These are phyloP conservation scores for Colletotrichum karsti DNA, from an alignment of 2,329 filamentous ascomycete genomes.

Conservation along the genomic window DNA sequence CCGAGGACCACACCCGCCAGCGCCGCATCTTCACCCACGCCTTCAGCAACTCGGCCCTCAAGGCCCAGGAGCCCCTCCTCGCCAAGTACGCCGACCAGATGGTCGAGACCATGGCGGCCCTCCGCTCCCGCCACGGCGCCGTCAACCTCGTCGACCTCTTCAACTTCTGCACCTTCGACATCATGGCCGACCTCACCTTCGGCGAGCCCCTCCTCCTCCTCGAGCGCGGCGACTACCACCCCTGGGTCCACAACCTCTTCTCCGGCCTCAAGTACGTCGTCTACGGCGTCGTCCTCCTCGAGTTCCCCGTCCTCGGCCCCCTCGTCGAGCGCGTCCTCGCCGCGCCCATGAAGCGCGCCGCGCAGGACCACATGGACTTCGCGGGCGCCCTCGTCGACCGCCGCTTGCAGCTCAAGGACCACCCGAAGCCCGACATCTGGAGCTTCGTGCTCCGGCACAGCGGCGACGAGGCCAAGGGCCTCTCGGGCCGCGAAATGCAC, in stretches of 20 bases:
- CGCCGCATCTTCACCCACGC: constrained; percentile 31
- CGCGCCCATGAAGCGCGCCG: constrained; percentile 13
- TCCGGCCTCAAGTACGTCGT: constrained; percentile 11
- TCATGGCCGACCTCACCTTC: constrained; percentile 40
- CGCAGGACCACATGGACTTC: constrained; percentile 15
- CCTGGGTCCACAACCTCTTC: constrained; percentile 37
- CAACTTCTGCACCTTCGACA: constrained; percentile 39
- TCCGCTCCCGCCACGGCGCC: background rate
- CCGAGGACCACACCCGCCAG: constrained; percentile 20
- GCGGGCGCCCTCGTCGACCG: constrained; percentile 17
- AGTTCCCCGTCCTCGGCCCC: constrained; percentile 18
- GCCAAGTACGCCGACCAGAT: constrained; percentile 48
- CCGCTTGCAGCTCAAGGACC: background rate
- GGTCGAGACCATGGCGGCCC: constrained; percentile 40
- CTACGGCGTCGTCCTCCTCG: constrained; percentile 17
- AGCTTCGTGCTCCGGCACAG: constrained; percentile 8
- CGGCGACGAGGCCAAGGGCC: background rate
- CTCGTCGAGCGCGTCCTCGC: constrained; percentile 9
- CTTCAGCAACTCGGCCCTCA: constrained; percentile 34
- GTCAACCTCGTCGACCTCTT: constrained; percentile 30
- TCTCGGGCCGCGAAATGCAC: constrained; percentile 9
- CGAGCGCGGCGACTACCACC: constrained; percentile 32
- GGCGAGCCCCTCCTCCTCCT: constrained; percentile 39
- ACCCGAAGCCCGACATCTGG: constrained; percentile 27
- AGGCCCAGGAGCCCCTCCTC: constrained; percentile 38